Evolutionary conservation across 2,329 filamentous ascomycete genomes (phyloP).

Genomic region (Mycosphaerelloides madeirae): DNA sequence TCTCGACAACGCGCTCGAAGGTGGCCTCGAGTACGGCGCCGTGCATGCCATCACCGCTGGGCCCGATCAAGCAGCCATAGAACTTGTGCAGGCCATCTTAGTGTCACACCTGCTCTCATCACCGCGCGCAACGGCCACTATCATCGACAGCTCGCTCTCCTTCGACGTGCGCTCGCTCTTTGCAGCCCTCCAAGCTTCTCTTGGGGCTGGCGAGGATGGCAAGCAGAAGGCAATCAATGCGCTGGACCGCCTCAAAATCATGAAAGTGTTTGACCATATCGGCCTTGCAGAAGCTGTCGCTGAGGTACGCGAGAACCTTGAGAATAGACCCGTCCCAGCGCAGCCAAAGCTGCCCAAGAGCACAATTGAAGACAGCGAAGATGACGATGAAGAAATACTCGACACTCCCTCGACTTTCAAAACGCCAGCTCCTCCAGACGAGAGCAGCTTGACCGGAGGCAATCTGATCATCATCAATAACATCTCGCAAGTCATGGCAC

Average conservation of each 20-base stretch:
- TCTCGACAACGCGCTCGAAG: conserved; percentile 36
- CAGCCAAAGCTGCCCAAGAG: conserved; percentile 12
- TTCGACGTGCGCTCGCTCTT: conserved; percentile 42
- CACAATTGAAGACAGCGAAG: conserved; percentile 33
- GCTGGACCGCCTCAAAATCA: conserved; percentile 45
- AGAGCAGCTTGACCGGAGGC: not conserved
- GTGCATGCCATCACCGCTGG: conserved; percentile 36
- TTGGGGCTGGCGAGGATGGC: conserved; percentile 5
- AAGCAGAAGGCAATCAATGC: conserved; percentile 33
- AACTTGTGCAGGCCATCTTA: conserved; percentile 35
- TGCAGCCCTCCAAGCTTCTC: conserved; percentile 2
- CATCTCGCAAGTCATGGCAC: conserved; percentile 24
- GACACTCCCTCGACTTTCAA: conserved; percentile 15
- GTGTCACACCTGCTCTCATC: conserved; percentile 36
- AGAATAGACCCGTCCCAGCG: conserved; percentile 1
- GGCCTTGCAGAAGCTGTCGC: conserved; percentile 44
- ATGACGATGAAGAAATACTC: conserved; percentile 39
- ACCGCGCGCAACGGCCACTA: conserved; percentile 31
- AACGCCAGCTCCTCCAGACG: not conserved
- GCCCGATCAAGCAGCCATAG: conserved; percentile 18
- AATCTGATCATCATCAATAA: conserved; percentile 26
- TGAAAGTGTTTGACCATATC: conserved; percentile 48
- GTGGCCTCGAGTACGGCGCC: conserved; percentile 35
- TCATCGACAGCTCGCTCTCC: conserved; percentile 45
- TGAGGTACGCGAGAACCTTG: conserved; percentile 40